Base-by-base conservation (phyloP, 495 filamentous ascomycete genomes). In the Penicillium riverlandense region DNA sequence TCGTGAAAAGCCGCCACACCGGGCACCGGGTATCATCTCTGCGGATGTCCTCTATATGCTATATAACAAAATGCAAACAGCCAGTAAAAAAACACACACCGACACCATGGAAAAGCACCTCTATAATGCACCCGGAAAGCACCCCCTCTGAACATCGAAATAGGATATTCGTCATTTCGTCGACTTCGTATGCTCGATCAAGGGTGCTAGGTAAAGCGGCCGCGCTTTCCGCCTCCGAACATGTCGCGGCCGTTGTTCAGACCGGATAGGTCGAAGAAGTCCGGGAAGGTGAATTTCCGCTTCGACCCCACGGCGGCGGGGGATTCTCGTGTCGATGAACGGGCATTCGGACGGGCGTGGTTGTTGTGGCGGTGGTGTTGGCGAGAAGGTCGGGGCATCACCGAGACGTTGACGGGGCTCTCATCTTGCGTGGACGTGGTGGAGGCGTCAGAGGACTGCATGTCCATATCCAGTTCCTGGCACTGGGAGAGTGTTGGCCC, bases 261-360 rank as follows among this genome's bases (percentile, higher is more conserved):
- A 34, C 75, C 77, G 6, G 78, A 79, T n/a, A 96, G 61, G 49
- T 92, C 87, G 50, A 94, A 95, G 47, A 90, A 83, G 44, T 96
- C 90, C 2, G 77, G 76, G 32, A 89, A 76, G 35, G 84, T 79
- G 46, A 85, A 70, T 52, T 86, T 82, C 11, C 90, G 77, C 65
- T 96, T 96, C 27, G 83, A 83, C 0, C 90, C 88, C 55, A 75
- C 12, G 72, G 77, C 37, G 77, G 71, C 47, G 52, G 65, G 51
- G 38, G 65, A 42, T 50, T 62, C 50, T 52, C 67, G 61, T n/a
- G 65, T 53, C 1, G 69, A 53, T 37, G 62, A 55, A 45, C 81
- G 67, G 29, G 61, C 51, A 37, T 62, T 74, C 48, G 61, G 55
- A 49, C 61, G 69, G 40, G 55, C 59, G 61, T 53, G 47, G 42